Base-by-base conservation (phyloP, 2,329 filamentous ascomycete species). In the Fusarium abutilonis region DNA sequence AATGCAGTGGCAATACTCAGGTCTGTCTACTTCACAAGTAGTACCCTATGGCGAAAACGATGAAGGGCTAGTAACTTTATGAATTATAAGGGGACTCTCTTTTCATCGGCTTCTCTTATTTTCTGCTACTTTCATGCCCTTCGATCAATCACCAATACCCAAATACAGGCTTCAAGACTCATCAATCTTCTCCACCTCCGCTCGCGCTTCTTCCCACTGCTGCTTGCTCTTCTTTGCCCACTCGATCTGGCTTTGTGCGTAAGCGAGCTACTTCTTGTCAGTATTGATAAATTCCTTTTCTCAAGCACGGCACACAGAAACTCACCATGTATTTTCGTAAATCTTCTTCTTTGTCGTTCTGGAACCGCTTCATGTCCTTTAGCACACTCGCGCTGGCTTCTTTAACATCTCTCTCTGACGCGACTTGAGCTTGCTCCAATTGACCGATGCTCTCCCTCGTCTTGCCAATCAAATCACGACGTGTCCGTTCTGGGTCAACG, bases 271-370 rank as follows among this genome's bases (percentile, higher is more conserved):
- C 26, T 40, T 9, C 13, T 23, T 10, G 64, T 73, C 65, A 75
- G 72, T 11, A 10, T 26, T 26, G 19, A 11, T 10, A 39, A 3
- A 15, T 23, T 26, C 32, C 11, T 9, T n/a, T 28, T 9, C n/a
- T 28, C 11, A 19, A 9, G 28, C 26, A 35, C 23, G 23, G 34
- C 19, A 19, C 6, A 26, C 2, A 14, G 48, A 15, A 39, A 78
- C 90, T 79, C 80, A 97, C 95, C 95, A 99, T 99, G 75, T 98
- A 98, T 63, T 91, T 87, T 72, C 88, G 89, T 71, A 99, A 76
- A 74, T 99, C 95, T 46, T 94, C 92, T 78, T 99, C 96, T 77
- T 99, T 99, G 77, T 98, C 93, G 56, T 82, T 83, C 77, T 99
- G 96, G 77, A 99, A 99, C 59, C 95, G 83, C 79, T 93, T 92